Evolutionary conservation across 305 asterid species (phyloP), one percentile per base, ranked within the genome.

Genomic region (Rubia tinctorum): DNA sequence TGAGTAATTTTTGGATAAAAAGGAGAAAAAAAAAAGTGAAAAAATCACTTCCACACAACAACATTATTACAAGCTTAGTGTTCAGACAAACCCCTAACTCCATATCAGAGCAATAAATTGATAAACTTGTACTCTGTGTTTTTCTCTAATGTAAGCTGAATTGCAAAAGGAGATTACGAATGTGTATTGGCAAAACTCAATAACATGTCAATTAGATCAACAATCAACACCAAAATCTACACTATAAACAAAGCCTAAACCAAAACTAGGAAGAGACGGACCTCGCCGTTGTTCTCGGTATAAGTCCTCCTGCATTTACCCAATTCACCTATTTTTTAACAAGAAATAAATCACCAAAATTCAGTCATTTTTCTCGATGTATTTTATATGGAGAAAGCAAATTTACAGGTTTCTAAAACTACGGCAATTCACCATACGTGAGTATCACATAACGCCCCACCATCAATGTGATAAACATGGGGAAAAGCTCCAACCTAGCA

Each of bases 401-500:
- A 39, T 37, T 22, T 47, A 69, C 27, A 37, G n/a, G 23, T 27
- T 42, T 42, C 22, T 18, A 56, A 61, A n/a, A 51, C 23, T 73
- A 68, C n/a, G 23, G 34, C 37, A 67, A 69, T 74, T 73, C 71
- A 15, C 44, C 85, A 61, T 90, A 91, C 98, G 79, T 91, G 93
- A 37, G 98, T 89, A 58, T 43, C 83, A 81, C 99, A 94, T 55
- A 67, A 67, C 89, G 87, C 70, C 73, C 88, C 88, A 70, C 86
- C 91, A 42, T 85, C 43, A 60, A 85, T 84, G 82, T 90, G 96
- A 82, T 94, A 94, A 45, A 59, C 67, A 75, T 94, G 97, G 75
- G 90, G 96, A 81, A 89, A 87, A 22, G 75, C 84, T 81, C 88
- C 92, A 71, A 83, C 64, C 98, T 90, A 69, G 43, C 37, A 40